A percentile compares a stretch with the other conserved stretches of the same genome.
Evolutionary conservation across 2,329 filamentous ascomycete genomes (phyloP).

Genomic region (Domatiomyces catenatus): DNA sequence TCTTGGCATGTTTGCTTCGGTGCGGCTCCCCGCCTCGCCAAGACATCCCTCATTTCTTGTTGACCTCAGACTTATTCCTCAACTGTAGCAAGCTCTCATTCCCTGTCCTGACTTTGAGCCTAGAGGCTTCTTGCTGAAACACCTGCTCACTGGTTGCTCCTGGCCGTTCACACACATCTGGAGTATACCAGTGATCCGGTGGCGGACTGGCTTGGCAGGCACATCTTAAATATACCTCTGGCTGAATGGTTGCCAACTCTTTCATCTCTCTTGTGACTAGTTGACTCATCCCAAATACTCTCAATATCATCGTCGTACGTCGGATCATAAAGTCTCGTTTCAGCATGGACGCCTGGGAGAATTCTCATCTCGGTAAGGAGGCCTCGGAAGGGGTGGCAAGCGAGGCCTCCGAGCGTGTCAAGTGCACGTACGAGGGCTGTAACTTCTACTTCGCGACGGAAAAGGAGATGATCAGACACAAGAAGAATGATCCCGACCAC

Average conservation of each 20-base stretch:
- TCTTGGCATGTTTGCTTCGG: too few relatives aligned
- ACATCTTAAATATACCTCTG: not conserved
- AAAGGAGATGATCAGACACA: constrained; percentile 37
- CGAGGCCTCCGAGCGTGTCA: constrained; percentile 4
- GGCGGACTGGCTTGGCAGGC: not conserved
- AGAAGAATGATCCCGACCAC: constrained; percentile 27
- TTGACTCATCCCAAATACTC: not conserved
- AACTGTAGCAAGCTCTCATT: too few relatives aligned
- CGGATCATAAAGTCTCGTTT: not conserved
- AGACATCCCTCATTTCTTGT: too few relatives aligned
- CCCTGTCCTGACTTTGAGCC: not conserved
- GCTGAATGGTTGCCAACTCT: not conserved
- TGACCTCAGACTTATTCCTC: too few relatives aligned
- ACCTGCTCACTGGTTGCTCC: not conserved
- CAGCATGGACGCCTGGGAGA: not conserved
- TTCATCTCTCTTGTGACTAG: not conserved
- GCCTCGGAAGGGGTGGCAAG: too few relatives aligned
- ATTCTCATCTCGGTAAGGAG: not conserved
- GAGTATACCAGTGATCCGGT: not conserved
- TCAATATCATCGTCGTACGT: not conserved
- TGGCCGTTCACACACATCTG: not conserved
- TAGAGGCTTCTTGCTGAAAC: not conserved
- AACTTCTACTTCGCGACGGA: constrained; percentile 29
- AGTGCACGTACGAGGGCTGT: constrained; percentile 35
- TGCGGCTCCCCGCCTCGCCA: too few relatives aligned